These are phyloP conservation scores for Eucalyptus sp. DNA, from an alignment of 345 rosid genomes.

Conservation along the genomic window DNA sequence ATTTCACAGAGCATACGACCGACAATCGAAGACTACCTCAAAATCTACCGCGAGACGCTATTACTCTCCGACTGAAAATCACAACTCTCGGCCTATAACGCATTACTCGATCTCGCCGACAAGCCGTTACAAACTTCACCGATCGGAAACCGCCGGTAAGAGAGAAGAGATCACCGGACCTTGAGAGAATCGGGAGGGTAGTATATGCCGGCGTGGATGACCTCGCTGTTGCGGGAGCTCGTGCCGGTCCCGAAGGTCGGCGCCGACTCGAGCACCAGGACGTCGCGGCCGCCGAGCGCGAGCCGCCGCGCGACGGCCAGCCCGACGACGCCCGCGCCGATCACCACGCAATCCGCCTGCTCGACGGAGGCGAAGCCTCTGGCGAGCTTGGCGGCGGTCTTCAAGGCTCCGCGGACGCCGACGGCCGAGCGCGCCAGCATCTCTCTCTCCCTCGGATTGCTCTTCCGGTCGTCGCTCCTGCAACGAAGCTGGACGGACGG, in stretches of 20 bases:
- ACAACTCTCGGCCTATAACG: not conserved
- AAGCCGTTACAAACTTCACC: not conserved
- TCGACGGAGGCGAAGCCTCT: not conserved
- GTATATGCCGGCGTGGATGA: conserved; percentile 91
- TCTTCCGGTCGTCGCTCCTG: not conserved
- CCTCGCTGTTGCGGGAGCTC: conserved; percentile 86
- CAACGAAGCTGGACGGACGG: not conserved
- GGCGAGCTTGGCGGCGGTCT: not conserved
- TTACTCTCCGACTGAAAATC: no score
- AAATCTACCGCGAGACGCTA: not conserved
- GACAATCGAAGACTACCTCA: not conserved
- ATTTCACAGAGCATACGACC: not conserved
- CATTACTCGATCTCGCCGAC: not conserved
- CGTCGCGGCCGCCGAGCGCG: conserved; percentile 53
- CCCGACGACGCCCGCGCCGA: conserved; percentile 92
- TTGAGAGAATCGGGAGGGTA: conserved; percentile 70
- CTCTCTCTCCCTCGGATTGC: not conserved
- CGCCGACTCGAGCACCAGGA: conserved; percentile 67
- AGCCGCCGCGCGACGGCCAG: conserved; percentile 68
- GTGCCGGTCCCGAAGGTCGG: conserved; percentile 75
- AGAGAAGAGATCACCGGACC: conserved; percentile 9
- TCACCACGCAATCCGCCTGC: conserved; percentile 50
- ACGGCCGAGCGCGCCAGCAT: not conserved
- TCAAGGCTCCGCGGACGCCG: not conserved
- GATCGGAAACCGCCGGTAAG: no score